A percentile compares a stretch with the other conserved stretches of the same genome.
Evolutionary conservation across 371 early-diverging fungal species (phyloP).

Genomic region (Rhizomucor miehei): DNA sequence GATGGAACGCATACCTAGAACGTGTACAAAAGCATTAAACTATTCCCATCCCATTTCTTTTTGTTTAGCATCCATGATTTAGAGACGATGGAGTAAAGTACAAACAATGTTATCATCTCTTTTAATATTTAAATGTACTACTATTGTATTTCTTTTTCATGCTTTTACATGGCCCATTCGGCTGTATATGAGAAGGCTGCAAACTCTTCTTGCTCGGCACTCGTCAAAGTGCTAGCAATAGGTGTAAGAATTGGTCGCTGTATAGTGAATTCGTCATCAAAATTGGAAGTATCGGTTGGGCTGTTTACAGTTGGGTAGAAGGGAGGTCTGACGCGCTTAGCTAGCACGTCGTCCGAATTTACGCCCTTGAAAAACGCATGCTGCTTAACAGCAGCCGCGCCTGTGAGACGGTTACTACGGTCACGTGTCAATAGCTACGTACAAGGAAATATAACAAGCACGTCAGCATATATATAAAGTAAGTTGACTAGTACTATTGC

Average conservation of each 20-base stretch:
- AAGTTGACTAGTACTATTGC: neutral
- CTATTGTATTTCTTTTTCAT: too few relatives aligned
- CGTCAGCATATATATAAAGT: too few relatives aligned
- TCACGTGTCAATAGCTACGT: slow-evolving; percentile 83
- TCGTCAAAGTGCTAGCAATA: slow-evolving; percentile 70
- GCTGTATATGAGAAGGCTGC: slow-evolving; percentile 88
- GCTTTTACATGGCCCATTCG: slow-evolving; percentile 40
- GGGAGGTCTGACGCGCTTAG: slow-evolving; percentile 81
- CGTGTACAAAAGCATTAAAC: slow-evolving; percentile 24
- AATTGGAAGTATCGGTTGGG: slow-evolving; percentile 90
- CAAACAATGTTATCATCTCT: too few relatives aligned
- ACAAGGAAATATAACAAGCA: too few relatives aligned
- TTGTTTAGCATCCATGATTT: too few relatives aligned
- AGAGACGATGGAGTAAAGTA: too few relatives aligned
- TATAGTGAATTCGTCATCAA: slow-evolving; percentile 92
- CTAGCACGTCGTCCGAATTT: slow-evolving; percentile 89
- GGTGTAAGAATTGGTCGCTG: slow-evolving; percentile 91
- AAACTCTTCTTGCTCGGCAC: slow-evolving; percentile 89
- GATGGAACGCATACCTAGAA: slow-evolving; percentile 91
- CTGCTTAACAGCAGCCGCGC: slow-evolving; percentile 86
- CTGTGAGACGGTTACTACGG: slow-evolving; percentile 81
- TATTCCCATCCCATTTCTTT: too few relatives aligned
- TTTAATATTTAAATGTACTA: too few relatives aligned
- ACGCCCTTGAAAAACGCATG: slow-evolving; percentile 94
- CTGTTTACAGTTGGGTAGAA: slow-evolving; percentile 82